Conservation (phyloP, 768 basidiomycete species). For the Pleurotus djamor region DNA sequence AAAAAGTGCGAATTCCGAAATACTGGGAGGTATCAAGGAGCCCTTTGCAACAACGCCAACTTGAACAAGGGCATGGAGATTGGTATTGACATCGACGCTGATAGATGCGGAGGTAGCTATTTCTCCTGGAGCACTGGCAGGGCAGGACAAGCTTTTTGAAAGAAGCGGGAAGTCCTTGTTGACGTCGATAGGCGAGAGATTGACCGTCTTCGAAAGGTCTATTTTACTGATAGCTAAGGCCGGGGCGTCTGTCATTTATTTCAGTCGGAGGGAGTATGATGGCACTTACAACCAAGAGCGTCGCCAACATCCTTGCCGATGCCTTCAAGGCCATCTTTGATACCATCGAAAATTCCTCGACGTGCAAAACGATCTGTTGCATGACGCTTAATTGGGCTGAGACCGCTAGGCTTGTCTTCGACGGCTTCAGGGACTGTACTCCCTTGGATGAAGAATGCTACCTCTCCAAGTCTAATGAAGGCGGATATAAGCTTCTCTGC, state of each 20-base stretch:
- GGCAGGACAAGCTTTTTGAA: constrained; percentile 12
- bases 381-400: background rate
- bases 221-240: background rate
- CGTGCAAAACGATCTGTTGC: background rate
- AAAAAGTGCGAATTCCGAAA: constrained; percentile 22
- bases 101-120: constrained; percentile 4
- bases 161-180: constrained; percentile 14
- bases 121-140: constrained; percentile 16
- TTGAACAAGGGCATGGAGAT: constrained; percentile 20
- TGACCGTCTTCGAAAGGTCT: constrained; percentile 9
- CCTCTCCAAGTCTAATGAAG: background rate
- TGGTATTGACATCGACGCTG: constrained; percentile 13
- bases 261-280: constrained; percentile 13
- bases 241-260: constrained; percentile 4
- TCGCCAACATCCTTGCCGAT: background rate
- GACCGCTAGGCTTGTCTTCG: constrained; percentile 6
- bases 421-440: constrained; percentile 13
- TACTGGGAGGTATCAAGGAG: constrained; percentile 24
- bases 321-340: background rate
- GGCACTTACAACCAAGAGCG: background rate
- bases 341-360: background rate
- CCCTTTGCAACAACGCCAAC: constrained; percentile 24
- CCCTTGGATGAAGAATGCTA: constrained; percentile 7
- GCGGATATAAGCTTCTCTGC: constrained; percentile 12
- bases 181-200: constrained; percentile 10